phyloP scores from a whole-genome alignment of 768 basidiomycete genomes.

The Strobilomyces echinocephalus region DNA sequence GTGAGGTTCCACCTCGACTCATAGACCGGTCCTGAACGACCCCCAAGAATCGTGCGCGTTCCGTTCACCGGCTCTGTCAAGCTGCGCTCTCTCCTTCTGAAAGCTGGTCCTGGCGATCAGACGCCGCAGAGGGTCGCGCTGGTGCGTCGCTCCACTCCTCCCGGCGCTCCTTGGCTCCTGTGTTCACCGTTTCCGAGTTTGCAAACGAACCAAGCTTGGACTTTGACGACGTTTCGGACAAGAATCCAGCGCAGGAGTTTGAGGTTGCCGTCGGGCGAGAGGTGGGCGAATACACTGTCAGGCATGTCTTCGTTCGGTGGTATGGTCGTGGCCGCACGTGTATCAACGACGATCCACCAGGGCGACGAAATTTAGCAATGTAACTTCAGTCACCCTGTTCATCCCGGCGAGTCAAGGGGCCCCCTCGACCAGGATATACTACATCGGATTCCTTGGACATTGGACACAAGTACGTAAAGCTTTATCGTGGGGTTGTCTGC shows the following conservation, averaged over 20 bases:
- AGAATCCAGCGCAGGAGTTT: constrained; percentile 67
- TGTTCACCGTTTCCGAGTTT: constrained; percentile 43
- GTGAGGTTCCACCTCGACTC: constrained; percentile 35
- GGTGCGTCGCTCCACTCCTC: constrained; percentile 40
- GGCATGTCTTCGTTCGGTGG: constrained; percentile 40
- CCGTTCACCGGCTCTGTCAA: constrained; percentile 89
- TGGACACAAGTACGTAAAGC: constrained; percentile 62
- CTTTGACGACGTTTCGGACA: constrained; percentile 67
- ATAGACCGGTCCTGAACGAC: constrained; percentile 1
- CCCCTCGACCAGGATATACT: constrained; percentile 72
- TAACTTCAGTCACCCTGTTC: constrained; percentile 78
- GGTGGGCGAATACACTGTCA: constrained; percentile 80
- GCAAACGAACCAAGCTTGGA: constrained; percentile 75
- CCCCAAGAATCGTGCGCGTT: constrained; percentile 66
- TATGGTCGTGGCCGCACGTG: neutral
- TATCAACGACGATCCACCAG: constrained; percentile 34
- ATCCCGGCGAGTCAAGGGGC: constrained; percentile 79
- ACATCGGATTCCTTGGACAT: constrained; percentile 78
- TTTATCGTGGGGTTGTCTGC: neutral
- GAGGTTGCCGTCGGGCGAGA: constrained; percentile 65
- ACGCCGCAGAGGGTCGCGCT: constrained; percentile 70
- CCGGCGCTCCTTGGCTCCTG: neutral
- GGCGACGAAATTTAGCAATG: constrained; percentile 79
- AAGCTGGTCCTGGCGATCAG: constrained; percentile 75
- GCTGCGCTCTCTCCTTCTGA: constrained; percentile 75